Conservation (phyloP, 2,329 filamentous ascomycete species). For the Colletotrichum musicola region DNA sequence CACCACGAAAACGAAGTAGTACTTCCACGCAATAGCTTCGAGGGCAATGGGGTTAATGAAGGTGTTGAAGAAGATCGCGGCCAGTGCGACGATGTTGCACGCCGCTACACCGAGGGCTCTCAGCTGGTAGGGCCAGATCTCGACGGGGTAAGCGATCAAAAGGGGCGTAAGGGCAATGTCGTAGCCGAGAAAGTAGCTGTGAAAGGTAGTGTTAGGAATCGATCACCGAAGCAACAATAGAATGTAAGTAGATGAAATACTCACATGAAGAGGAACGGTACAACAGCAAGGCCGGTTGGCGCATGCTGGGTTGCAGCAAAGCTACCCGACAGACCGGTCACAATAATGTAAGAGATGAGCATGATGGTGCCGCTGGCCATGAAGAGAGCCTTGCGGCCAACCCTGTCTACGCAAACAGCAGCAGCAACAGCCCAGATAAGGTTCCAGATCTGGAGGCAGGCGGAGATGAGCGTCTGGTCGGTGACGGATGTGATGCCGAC, state of each 20-base stretch:
- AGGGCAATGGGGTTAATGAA: conserved; percentile 60
- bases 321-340: conserved; percentile 26
- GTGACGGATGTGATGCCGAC: conserved; percentile 48
- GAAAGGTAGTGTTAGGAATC: background rate
- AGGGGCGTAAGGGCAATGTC: conserved; percentile 52
- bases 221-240: no score
- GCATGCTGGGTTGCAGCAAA: conserved; percentile 40
- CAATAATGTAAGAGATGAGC: conserved; percentile 24
- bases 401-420: conserved; percentile 20
- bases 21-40: conserved; percentile 54
- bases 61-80: conserved; percentile 55
- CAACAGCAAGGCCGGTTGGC: conserved; percentile 45
- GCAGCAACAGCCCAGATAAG: conserved; percentile 24
- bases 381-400: conserved; percentile 20
- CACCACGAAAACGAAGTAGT: conserved; percentile 58
- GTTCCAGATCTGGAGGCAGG: conserved; percentile 33
- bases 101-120: conserved; percentile 32
- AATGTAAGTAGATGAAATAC: background rate
- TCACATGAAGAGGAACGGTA: conserved; percentile 53
- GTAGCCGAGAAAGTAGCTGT: conserved; percentile 51
- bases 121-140: conserved; percentile 44
- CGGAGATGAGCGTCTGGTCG: conserved; percentile 52
- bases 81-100: conserved; percentile 9
- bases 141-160: conserved; percentile 45
- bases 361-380: conserved; percentile 21